Base-by-base conservation (phyloP, 2,329 filamentous ascomycete genomes). In the Diplodia intermedia region DNA sequence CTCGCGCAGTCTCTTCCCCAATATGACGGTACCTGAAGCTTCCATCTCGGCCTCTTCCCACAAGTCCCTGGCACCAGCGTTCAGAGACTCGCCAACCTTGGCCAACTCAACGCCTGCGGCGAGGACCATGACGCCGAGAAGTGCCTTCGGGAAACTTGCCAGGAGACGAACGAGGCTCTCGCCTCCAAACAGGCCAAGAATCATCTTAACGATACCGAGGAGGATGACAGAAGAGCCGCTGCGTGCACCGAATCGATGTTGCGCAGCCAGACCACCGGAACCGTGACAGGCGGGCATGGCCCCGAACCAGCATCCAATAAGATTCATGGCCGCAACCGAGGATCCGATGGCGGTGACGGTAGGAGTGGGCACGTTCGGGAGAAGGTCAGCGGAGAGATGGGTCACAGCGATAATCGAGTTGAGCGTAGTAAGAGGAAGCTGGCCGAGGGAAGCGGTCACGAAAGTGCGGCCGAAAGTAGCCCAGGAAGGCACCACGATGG, bases 271-370 rank as follows among this genome's bases (percentile, higher is more conserved):
- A 0, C 94, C 94, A 2, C 94, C 94, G 0, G 93, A 93, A 5
- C 94, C 94, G 76, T 98, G 95, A 75, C 95, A 98, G 4, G 95
- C 89, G 3, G 94, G 95, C 95, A 97, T 98, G 5, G 91, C 91
- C 57, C 94, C 94, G 74, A 97, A 96, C 91, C 92, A 97, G 74
- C 92, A 94, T 18, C 91, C 91, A 1, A 91, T 78, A 3, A 97
- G 82, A 76, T 98, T 98, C 88, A 97, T 96, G 1, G 84, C 74
- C 0, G 90, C 89, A 4, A 98, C 92, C 66, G 92, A 97, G 69
- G 94, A 77, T 1, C 94, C 94, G 36, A 98, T 84, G 0, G 89
- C 84, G 0, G 92, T 94, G 6, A 93, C 90, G 0, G 76, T 66
- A 1, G 81, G 78, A 50, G 76, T 79, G 7, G 86, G 85, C 3